Percentiles rank a stretch among this genome's conserved stretches.
phyloP scores from a whole-genome alignment of 2,329 filamentous ascomycete genomes.

The Cercospora berteroae region DNA sequence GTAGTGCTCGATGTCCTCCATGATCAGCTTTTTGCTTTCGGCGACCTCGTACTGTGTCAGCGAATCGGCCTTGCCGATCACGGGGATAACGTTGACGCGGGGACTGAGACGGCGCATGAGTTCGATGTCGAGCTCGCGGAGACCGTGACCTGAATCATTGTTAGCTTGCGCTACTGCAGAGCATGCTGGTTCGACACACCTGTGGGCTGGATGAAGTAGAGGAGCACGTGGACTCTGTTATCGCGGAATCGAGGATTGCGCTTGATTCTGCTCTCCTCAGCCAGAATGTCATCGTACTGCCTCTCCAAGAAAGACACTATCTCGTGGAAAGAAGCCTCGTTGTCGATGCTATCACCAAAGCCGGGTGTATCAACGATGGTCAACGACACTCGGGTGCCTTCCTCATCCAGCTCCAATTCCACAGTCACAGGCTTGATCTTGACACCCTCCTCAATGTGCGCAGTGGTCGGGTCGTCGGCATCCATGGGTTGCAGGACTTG shows the following conservation, averaged over 20 bases:
- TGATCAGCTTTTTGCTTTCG: conserved; percentile 99
- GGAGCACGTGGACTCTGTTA: conserved; percentile 95
- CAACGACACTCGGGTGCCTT: conserved; percentile 95
- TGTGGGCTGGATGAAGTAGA: conserved; percentile 99
- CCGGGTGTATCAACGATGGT: conserved; percentile 98
- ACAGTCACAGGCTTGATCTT: conserved; percentile 99
- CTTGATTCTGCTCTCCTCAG: conserved; percentile 99
- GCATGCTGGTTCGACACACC: conserved; percentile 47
- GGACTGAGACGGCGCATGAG: conserved; percentile 99
- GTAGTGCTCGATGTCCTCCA: conserved; percentile 99
- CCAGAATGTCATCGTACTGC: conserved; percentile 99
- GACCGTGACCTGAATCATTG: conserved; percentile 52
- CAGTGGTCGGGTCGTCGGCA: conserved; percentile 81
- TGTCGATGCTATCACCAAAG: conserved; percentile 98
- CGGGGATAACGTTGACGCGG: conserved; percentile 97
- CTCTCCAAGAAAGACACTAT: conserved; percentile 98
- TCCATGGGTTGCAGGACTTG: conserved; percentile 88
- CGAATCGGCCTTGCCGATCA: conserved; percentile 97
- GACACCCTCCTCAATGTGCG: conserved; percentile 92
- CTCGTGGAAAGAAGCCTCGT: conserved; percentile 90
- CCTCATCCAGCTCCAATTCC: conserved; percentile 93
- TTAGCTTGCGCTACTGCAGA: conserved; percentile 13
- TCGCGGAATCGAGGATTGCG: conserved; percentile 99
- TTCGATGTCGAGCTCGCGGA: conserved; percentile 98
- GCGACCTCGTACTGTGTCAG: conserved; percentile 94